These are phyloP conservation scores for Pseudevernia furfuracea DNA, from an alignment of 495 filamentous ascomycete species.

Conservation along the genomic window DNA sequence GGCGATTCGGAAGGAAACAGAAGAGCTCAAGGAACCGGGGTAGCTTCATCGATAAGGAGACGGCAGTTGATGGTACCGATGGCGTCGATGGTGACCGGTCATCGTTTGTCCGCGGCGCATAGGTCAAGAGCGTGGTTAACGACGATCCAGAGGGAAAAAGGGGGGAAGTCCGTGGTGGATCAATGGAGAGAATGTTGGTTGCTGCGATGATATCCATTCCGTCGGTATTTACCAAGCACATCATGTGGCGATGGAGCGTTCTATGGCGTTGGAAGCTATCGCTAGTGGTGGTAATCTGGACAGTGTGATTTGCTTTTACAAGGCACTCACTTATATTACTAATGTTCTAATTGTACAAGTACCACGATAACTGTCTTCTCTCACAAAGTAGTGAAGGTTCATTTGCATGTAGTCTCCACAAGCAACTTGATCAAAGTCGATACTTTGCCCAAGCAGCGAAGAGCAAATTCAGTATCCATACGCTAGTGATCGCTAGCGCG, in stretches of 20 bases:
- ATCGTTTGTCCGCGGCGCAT: conserved; percentile 7
- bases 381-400: not conserved
- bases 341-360: not conserved
- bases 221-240: not conserved
- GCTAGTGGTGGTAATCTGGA: not conserved
- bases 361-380: not conserved
- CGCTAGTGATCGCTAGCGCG: not conserved
- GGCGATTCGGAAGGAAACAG: conserved; percentile 35
- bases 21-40: conserved; percentile 33
- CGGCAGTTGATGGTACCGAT: conserved; percentile 1
- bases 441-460: not conserved
- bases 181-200: not conserved
- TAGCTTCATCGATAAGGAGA: conserved; percentile 36
- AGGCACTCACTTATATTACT: not conserved
- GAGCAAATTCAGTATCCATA: not conserved
- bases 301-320: not conserved
- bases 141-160: not conserved
- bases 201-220: conserved; percentile 17
- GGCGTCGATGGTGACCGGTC: conserved; percentile 11
- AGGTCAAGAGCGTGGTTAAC: not conserved
- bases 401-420: not conserved
- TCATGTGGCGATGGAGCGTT: not conserved
- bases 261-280: not conserved
- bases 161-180: not conserved
- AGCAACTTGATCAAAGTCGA: not conserved